Conservation (phyloP, 805 yeast species). For the Ogataea degrootiae region DNA sequence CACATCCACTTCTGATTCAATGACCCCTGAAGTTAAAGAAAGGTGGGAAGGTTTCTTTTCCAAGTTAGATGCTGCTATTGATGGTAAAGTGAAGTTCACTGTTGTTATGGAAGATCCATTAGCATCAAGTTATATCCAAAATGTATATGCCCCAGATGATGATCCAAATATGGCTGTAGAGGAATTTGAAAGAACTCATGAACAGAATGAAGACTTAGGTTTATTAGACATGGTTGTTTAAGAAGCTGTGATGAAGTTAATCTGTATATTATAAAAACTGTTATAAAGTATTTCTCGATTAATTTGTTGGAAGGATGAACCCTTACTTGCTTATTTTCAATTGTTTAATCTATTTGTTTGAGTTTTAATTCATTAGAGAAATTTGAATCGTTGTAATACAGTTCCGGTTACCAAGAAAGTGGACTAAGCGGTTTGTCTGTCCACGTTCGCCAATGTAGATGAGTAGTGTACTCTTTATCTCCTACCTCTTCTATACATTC, state of each 20-base stretch:
- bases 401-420: too few relatives aligned
- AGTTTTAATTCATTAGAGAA: too few relatives aligned
- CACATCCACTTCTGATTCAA: constrained; percentile 82
- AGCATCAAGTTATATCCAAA: constrained; percentile 93
- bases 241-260: background rate
- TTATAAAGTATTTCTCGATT: too few relatives aligned
- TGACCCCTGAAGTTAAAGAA: constrained; percentile 71
- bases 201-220: constrained; percentile 92
- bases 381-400: too few relatives aligned
- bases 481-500: too few relatives aligned
- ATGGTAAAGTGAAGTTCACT: constrained; percentile 79
- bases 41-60: constrained; percentile 82
- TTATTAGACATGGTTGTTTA: constrained; percentile 44
- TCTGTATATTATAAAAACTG: too few relatives aligned
- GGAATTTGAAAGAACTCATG: constrained; percentile 82
- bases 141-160: constrained; percentile 96
- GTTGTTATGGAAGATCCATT: constrained; percentile 89
- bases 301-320: too few relatives aligned
- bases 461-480: too few relatives aligned
- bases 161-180: constrained; percentile 95
- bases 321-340: too few relatives aligned
- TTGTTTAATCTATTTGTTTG: too few relatives aligned
- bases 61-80: constrained; percentile 69
- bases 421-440: too few relatives aligned
- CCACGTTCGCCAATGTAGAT: too few relatives aligned